Evolutionary conservation across 257 asterid species (phyloP).

Genomic region (Vinca minor): DNA sequence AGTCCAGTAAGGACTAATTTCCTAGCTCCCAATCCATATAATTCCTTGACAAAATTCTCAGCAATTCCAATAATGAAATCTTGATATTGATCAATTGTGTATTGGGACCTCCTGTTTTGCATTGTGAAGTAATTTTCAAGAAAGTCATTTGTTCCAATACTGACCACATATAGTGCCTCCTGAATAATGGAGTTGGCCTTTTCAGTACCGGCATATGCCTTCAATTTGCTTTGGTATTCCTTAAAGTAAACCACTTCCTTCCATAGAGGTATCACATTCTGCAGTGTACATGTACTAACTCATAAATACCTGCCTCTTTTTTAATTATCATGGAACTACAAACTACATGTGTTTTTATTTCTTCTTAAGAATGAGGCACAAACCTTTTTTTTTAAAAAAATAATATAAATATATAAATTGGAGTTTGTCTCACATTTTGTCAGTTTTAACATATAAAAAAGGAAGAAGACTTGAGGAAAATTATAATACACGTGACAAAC

Average conservation of each 20-base stretch:
- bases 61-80: slow-evolving; percentile 37
- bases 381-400: too few species aligned
- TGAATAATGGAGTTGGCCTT: slow-evolving; percentile 35
- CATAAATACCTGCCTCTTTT: too few species aligned
- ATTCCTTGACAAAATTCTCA: slow-evolving; percentile 40
- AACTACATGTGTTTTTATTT: too few species aligned
- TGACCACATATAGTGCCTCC: slow-evolving; percentile 61
- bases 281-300: too few species aligned
- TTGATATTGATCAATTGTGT: slow-evolving; percentile 57
- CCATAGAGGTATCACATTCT: slow-evolving; percentile 91
- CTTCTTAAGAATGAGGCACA: too few species aligned
- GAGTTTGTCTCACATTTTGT: too few species aligned
- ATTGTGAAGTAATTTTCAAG: slow-evolving; percentile 74
- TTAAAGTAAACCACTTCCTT: slow-evolving; percentile 72
- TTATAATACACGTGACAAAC: too few species aligned
- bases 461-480: too few species aligned
- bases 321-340: too few species aligned
- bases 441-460: too few species aligned
- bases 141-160: slow-evolving; percentile 90
- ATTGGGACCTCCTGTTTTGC: slow-evolving; percentile 38
- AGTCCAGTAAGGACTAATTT: slow-evolving; percentile 61
- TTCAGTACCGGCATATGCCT: slow-evolving; percentile 34
- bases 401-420: too few species aligned
- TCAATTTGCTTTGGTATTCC: slow-evolving; percentile 49
- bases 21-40: slow-evolving; percentile 59